Percentiles rank a stretch among this genome's conserved stretches.
These are phyloP conservation scores for Malus domestica DNA, from an alignment of 306 rosid genomes.

Conservation along the genomic window DNA sequence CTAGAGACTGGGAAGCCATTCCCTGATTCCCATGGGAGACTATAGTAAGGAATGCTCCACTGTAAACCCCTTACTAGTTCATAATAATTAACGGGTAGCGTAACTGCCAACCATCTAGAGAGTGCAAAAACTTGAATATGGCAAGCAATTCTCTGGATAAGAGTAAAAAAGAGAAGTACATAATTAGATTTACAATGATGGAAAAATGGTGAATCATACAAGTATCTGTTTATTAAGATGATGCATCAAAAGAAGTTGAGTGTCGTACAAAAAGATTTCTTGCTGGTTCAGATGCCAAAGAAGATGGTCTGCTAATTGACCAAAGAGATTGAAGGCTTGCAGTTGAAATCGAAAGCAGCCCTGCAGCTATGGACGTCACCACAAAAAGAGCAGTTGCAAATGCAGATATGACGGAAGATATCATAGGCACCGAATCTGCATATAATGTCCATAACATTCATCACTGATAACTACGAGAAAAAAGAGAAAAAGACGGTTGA, in stretches of 20 bases:
- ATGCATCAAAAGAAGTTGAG: slow-evolving; percentile 10
- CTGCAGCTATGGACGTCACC: slow-evolving; percentile 55
- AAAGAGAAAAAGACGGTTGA: neutral
- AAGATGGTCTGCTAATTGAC: slow-evolving; percentile 38
- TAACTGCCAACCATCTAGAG: slow-evolving; percentile 68
- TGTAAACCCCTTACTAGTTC: slow-evolving; percentile 61
- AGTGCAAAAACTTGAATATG: slow-evolving; percentile 84
- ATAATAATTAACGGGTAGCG: slow-evolving; percentile 66
- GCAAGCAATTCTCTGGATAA: slow-evolving; percentile 75
- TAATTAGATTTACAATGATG: slow-evolving; percentile 6
- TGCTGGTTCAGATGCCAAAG: slow-evolving; percentile 62
- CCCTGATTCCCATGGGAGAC: slow-evolving; percentile 71
- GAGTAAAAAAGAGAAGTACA: neutral
- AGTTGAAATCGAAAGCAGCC: slow-evolving; percentile 69
- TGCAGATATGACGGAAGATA: slow-evolving; percentile 48
- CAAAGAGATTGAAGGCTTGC: slow-evolving; percentile 72
- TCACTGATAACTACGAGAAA: neutral
- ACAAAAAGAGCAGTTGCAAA: slow-evolving; percentile 58
- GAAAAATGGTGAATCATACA: neutral
- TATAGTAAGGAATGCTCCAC: slow-evolving; percentile 76
- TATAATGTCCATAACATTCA: neutral
- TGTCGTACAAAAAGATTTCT: slow-evolving; percentile 69
- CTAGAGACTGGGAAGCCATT: slow-evolving; percentile 26
- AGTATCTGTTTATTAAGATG: neutral
- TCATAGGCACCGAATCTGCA: slow-evolving; percentile 63